These are phyloP conservation scores for Trichoderma breve DNA, from an alignment of 2,329 filamentous ascomycete species.

Conservation along the genomic window DNA sequence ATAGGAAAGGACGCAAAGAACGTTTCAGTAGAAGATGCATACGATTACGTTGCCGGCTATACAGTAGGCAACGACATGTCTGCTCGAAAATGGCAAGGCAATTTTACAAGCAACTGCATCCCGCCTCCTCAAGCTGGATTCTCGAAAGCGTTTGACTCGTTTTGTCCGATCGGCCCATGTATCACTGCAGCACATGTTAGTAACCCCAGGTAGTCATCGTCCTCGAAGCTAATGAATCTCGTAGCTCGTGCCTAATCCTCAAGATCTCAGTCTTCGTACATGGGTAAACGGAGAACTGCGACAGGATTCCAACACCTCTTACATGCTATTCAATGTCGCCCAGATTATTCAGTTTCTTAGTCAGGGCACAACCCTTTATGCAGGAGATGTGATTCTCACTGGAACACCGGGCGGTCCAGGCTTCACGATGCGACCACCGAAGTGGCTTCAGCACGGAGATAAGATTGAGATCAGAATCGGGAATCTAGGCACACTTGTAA, in stretches of 20 bases:
- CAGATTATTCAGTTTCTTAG: background rate
- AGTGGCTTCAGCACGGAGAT: background rate
- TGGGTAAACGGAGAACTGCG: background rate
- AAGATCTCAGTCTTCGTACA: background rate
- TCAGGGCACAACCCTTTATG: background rate
- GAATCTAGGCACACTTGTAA: background rate
- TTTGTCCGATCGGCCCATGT: background rate
- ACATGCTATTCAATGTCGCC: background rate
- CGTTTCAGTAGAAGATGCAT: background rate
- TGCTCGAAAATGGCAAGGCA: background rate
- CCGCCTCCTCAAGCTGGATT: background rate
- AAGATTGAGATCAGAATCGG: background rate
- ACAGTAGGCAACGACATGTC: background rate
- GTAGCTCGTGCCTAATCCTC: background rate
- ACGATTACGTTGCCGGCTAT: background rate
- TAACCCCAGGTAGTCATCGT: background rate
- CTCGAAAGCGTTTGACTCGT: background rate
- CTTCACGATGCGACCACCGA: background rate
- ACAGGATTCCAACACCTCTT: background rate
- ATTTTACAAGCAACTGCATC: background rate
- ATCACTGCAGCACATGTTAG: background rate
- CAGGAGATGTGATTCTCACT: background rate
- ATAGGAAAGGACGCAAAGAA: conserved; percentile 2
- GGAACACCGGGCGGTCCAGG: background rate
- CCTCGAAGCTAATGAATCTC: background rate